Conservation (phyloP, 768 basidiomycete species). For the Amanita jacksonii region DNA sequence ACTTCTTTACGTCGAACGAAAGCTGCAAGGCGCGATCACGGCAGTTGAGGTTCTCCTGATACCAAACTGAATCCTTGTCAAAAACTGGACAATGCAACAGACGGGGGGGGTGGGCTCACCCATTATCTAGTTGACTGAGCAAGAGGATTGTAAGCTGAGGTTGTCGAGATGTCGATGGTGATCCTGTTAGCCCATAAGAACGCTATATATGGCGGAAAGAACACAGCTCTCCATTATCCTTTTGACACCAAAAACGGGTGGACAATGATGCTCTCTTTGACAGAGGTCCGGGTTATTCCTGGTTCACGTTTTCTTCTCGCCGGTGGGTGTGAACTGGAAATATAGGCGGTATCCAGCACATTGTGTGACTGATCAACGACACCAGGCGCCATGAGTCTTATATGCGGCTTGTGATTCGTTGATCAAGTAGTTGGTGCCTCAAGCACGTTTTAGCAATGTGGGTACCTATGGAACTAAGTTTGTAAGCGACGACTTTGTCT, state of each 20-base stretch:
- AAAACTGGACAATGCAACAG: not conserved
- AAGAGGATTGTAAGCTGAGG: not conserved
- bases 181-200: not conserved
- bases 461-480: conserved; percentile 1
- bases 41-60: not conserved
- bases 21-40: conserved; percentile 4
- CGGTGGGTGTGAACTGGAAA: conserved; percentile 2
- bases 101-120: not conserved
- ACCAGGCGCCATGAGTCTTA: no score
- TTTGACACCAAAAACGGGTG: not conserved
- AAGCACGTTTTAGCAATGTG: conserved; percentile 1
- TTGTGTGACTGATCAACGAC: no score
- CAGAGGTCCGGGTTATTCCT: not conserved
- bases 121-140: not conserved
- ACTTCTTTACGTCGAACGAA: not conserved
- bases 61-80: conserved; percentile 1
- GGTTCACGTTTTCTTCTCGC: conserved; percentile 5
- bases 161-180: not conserved
- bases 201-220: not conserved
- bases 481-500: not conserved
- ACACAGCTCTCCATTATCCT: not conserved
- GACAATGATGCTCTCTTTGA: not conserved
- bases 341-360: not conserved
- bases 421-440: not conserved
- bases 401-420: not conserved